Evolutionary conservation across 2,329 filamentous ascomycete species (phyloP).

Genomic region (Colletotrichum eremochloae): DNA sequence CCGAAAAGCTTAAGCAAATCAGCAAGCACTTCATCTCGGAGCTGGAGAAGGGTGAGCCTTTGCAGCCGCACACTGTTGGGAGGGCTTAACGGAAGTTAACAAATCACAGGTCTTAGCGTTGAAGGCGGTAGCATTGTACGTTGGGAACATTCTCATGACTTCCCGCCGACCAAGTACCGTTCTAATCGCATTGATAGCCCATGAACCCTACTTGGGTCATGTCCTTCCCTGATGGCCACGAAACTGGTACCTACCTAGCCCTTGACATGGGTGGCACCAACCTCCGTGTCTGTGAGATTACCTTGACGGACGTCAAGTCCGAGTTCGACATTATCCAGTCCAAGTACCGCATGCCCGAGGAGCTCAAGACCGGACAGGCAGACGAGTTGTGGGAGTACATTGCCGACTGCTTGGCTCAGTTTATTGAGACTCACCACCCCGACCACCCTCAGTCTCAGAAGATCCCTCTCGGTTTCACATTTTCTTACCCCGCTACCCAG

Average conservation of each 20-base stretch:
- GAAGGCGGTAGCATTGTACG: conserved; percentile 94
- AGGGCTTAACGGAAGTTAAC: conserved; percentile 19
- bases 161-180: background rate
- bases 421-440: conserved; percentile 87
- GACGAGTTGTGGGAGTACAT: conserved; percentile 97
- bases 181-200: conserved; percentile 68
- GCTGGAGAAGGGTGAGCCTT: conserved; percentile 80
- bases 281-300: conserved; percentile 93
- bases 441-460: conserved; percentile 71
- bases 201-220: conserved; percentile 99
- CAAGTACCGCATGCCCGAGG: conserved; percentile 94
- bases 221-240: conserved; percentile 86
- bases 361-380: conserved; percentile 86
- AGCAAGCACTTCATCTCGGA: conserved; percentile 91
- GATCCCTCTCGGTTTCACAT: conserved; percentile 91
- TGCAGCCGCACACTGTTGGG: conserved; percentile 18
- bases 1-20: conserved; percentile 87
- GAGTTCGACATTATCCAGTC: conserved; percentile 96
- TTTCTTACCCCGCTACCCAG: conserved; percentile 94
- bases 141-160: conserved; percentile 43
- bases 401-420: conserved; percentile 91
- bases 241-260: conserved; percentile 89
- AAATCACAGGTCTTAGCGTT: conserved; percentile 76
- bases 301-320: conserved; percentile 86
- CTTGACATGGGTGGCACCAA: conserved; percentile 98